Conservation (phyloP, 2,329 filamentous ascomycete genomes). For the Diaporthe longicolla region DNA sequence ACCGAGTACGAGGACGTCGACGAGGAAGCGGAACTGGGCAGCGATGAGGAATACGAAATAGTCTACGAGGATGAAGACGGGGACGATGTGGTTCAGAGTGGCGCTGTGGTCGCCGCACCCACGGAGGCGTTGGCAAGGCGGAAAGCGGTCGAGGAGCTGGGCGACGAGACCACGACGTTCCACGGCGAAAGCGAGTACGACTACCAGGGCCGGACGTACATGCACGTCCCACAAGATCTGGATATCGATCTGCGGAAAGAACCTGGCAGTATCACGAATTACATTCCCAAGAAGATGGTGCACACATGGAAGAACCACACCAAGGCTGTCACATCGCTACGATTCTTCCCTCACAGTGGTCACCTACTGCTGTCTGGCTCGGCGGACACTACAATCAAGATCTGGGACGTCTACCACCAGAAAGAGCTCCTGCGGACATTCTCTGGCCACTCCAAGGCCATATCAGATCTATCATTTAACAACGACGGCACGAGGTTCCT, state of each 20-base stretch:
- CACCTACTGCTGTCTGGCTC: conserved; percentile 92
- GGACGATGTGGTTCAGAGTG: conserved; percentile 76
- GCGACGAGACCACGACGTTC: conserved; percentile 87
- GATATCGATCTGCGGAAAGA: conserved; percentile 89
- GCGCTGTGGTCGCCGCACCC: conserved; percentile 71
- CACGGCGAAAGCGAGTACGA: conserved; percentile 87
- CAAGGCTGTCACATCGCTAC: conserved; percentile 88
- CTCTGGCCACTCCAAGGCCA: conserved; percentile 88
- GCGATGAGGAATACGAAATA: conserved; percentile 83
- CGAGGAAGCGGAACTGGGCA: conserved; percentile 80
- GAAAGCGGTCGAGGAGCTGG: conserved; percentile 71
- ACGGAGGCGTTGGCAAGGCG: conserved; percentile 67
- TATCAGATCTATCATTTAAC: conserved; percentile 93
- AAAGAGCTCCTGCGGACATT: conserved; percentile 92
- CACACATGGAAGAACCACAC: conserved; percentile 89
- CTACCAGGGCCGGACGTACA: conserved; percentile 96
- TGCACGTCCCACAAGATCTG: conserved; percentile 95
- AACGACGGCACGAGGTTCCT: conserved; percentile 86
- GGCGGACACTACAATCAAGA: conserved; percentile 90
- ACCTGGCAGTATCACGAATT: conserved; percentile 85
- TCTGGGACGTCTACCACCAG: conserved; percentile 95
- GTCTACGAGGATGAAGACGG: conserved; percentile 82
- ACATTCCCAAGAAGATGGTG: conserved; percentile 92
- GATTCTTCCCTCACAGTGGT: conserved; percentile 89
- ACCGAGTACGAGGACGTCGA: conserved; percentile 81